phyloP scores from a whole-genome alignment of 257 asterid species.

The Przewalskia tangutica region DNA sequence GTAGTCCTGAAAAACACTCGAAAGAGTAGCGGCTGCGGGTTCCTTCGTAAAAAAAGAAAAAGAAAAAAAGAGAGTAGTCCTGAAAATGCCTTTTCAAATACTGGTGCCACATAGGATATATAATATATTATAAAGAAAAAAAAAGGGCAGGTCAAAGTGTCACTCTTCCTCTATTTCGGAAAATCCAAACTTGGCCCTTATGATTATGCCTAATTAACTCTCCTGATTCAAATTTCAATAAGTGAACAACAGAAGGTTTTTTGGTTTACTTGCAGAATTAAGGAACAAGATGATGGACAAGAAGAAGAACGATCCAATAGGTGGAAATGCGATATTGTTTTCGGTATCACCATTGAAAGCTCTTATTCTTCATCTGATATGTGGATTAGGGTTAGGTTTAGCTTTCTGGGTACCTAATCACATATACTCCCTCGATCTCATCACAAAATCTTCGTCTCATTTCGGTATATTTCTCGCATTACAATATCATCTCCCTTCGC shows the following conservation, averaged over 20 bases:
- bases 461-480: conserved; percentile 34
- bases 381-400: conserved; percentile 54
- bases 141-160: neutral
- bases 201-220: neutral
- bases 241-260: neutral
- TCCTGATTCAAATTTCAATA: neutral
- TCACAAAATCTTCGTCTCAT: conserved; percentile 40
- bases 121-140: neutral
- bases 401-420: conserved; percentile 42
- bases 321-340: neutral
- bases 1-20: too few relatives aligned
- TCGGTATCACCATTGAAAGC: conserved; percentile 29
- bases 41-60: too few relatives aligned
- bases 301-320: neutral
- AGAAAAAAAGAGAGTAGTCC: too few relatives aligned
- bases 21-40: too few relatives aligned
- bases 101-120: neutral
- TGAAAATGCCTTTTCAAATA: too few relatives aligned
- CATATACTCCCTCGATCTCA: conserved; percentile 34
- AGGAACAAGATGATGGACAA: neutral
- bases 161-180: neutral
- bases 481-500: neutral
- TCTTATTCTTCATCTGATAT: conserved; percentile 39
- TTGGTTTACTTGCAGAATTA: neutral
- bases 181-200: neutral